phyloP scores from a whole-genome alignment of 352 stramenopile species.

The Phytophthora uliginosa region DNA sequence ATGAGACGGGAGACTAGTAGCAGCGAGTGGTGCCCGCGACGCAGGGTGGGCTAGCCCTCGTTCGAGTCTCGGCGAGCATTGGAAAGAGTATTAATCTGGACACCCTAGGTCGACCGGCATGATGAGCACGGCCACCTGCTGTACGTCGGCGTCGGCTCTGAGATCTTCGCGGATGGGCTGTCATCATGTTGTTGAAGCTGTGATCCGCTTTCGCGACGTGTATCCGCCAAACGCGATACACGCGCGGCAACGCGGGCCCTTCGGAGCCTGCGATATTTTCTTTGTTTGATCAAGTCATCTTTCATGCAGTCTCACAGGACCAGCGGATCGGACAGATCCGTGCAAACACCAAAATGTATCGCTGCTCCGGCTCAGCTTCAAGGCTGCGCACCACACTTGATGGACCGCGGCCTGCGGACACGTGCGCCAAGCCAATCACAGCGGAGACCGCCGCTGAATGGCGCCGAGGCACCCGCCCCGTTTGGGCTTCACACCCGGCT shows the following conservation, averaged over 20 bases:
- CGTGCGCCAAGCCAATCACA: slow-evolving; percentile 35
- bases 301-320: background rate
- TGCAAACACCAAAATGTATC: slow-evolving; percentile 35
- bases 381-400: slow-evolving; percentile 1
- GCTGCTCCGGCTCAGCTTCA: slow-evolving; percentile 27
- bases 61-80: background rate
- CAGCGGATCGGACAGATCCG: background rate
- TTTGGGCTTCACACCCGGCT: slow-evolving; percentile 21
- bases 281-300: background rate
- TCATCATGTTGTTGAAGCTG: slow-evolving; percentile 15
- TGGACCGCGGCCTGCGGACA: background rate
- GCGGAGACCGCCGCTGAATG: slow-evolving; percentile 20
- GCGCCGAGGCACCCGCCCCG: slow-evolving; percentile 16
- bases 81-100: slow-evolving; percentile 21
- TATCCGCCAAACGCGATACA: slow-evolving; percentile 16
- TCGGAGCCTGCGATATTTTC: background rate
- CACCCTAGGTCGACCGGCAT: background rate
- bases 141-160: background rate
- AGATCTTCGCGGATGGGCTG: background rate
- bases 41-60: no score
- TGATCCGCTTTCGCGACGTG: background rate
- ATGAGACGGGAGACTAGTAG: slow-evolving; percentile 18
- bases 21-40: slow-evolving; percentile 8
- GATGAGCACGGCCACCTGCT: slow-evolving; percentile 32
- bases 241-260: background rate